Base-by-base conservation (phyloP, 2,329 filamentous ascomycete genomes). In the Apiospora rasikravindrae region DNA sequence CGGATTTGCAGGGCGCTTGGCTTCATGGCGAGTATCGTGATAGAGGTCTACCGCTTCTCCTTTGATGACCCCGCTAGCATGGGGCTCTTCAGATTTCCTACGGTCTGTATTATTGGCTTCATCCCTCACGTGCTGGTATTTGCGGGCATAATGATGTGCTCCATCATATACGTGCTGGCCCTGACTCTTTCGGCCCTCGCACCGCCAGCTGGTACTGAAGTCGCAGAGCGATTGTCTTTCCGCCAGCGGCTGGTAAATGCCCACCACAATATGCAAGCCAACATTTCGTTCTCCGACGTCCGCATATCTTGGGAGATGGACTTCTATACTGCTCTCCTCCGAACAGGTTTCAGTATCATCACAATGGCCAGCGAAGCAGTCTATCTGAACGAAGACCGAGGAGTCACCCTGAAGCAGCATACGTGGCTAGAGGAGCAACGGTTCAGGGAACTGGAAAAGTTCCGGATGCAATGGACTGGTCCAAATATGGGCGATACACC, bases 311-410 rank as follows among this genome's bases (percentile, higher is more conserved):
- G 93, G 85, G 91, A 94, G 71, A 97, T 98, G 86, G 96, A 99
- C 80, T 98, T 98, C 79, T 99, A 98, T 80, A 97, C 95, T 0
- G 93, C 94, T 0, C 86, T 98, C 5, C 87, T 98, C 3, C 92
- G 95, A 73, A 90, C 94, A 47, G 96, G 96, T 0, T 98, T 98
- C 79, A 92, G 91, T 14, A 91, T 96, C 16, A 90, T 98, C 73
- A 97, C 94, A 0, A 96, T 97, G 81, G 96, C 96, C 0, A 98
- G 94, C 77, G 95, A 98, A 82, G 96, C 96, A 4, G 96, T 98
- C 0, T 98, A 98, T 79, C 86, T 99, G 14, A 98, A 98, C 74
- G 96, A 98, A 81, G 96, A 96, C 66, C 90, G 90, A 53, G 88
- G 88, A 1, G 90, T 98, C 69, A 91, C 90, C 73, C 85, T 97